These are phyloP conservation scores for Westerdykella aurantiaca DNA, from an alignment of 2,329 filamentous ascomycete species.

Conservation along the genomic window DNA sequence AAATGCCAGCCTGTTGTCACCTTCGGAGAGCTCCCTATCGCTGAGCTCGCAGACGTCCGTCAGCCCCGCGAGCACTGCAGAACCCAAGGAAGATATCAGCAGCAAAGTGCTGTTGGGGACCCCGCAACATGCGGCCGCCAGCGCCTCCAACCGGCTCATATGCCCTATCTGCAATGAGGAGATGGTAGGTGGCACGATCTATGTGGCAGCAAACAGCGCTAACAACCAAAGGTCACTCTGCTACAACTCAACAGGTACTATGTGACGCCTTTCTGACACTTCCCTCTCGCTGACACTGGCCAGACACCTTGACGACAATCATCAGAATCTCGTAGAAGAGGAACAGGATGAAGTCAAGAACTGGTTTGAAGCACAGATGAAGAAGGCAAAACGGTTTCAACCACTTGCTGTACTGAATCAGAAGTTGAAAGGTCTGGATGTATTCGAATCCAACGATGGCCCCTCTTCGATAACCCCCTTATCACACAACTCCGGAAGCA, in stretches of 20 bases:
- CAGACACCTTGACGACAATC: constrained; percentile 78
- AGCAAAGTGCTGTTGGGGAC: constrained; percentile 71
- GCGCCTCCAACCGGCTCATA: constrained; percentile 63
- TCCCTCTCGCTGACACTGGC: constrained; percentile 7
- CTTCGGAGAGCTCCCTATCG: constrained; percentile 68
- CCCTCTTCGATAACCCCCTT: constrained; percentile 37
- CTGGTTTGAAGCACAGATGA: constrained; percentile 93
- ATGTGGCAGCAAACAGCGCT: constrained; percentile 11
- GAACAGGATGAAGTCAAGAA: constrained; percentile 93
- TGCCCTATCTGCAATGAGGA: constrained; percentile 99
- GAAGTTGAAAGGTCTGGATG: constrained; percentile 85
- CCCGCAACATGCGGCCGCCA: constrained; percentile 50
- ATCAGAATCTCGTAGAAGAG: constrained; percentile 81
- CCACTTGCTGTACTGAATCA: constrained; percentile 87
- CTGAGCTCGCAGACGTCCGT: constrained; percentile 69
- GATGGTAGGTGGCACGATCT: constrained; percentile 60
- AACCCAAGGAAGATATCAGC: constrained; percentile 65
- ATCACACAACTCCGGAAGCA: constrained; percentile 25
- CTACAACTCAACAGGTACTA: constrained; percentile 68
- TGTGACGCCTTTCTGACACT: constrained; percentile 3
- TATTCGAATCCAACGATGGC: constrained; percentile 87
- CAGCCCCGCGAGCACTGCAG: constrained; percentile 63
- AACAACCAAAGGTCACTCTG: constrained; percentile 64
- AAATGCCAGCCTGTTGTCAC: constrained; percentile 51
- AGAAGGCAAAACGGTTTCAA: constrained; percentile 89